Evolutionary conservation across 148 eudicot species (phyloP).

Genomic region (Dianthus caryophyllus): DNA sequence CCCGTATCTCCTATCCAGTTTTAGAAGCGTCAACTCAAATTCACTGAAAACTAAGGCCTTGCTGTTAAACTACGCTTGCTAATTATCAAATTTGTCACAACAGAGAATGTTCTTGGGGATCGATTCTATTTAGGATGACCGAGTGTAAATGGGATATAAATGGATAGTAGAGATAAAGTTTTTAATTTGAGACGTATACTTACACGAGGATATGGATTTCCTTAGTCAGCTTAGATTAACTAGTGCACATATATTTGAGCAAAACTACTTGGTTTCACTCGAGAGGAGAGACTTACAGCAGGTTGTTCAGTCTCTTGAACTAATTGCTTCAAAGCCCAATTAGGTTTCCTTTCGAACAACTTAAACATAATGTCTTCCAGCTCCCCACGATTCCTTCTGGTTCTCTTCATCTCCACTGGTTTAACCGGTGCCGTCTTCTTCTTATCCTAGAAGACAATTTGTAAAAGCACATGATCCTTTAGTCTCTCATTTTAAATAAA

Average conservation of each 20-base stretch:
- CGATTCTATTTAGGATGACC: no score
- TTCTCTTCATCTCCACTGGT: conserved; percentile 82
- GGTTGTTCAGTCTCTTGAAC: conserved; percentile 99
- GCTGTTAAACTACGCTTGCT: no score
- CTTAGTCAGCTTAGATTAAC: no score
- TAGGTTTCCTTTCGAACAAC: conserved; percentile 90
- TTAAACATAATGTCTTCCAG: conserved; percentile 94
- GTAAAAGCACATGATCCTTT: not conserved
- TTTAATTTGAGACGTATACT: not conserved
- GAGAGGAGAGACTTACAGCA: conserved; percentile 50
- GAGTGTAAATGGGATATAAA: no score
- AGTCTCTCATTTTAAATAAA: not conserved
- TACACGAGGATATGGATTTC: no score
- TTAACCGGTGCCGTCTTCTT: conserved; percentile 80
- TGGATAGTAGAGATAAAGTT: no score
- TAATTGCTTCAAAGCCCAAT: conserved; percentile 91
- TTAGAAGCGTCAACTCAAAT: not conserved
- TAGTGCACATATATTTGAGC: no score
- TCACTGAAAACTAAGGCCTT: not conserved
- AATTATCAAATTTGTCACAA: no score
- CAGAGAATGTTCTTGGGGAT: no score
- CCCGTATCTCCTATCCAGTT: not conserved
- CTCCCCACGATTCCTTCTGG: conserved; percentile 97
- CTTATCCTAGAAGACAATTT: conserved; percentile 52
- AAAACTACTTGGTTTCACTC: no score